phyloP scores from a whole-genome alignment of 2,329 filamentous ascomycete genomes.

The Ophiostoma fasciatum region DNA sequence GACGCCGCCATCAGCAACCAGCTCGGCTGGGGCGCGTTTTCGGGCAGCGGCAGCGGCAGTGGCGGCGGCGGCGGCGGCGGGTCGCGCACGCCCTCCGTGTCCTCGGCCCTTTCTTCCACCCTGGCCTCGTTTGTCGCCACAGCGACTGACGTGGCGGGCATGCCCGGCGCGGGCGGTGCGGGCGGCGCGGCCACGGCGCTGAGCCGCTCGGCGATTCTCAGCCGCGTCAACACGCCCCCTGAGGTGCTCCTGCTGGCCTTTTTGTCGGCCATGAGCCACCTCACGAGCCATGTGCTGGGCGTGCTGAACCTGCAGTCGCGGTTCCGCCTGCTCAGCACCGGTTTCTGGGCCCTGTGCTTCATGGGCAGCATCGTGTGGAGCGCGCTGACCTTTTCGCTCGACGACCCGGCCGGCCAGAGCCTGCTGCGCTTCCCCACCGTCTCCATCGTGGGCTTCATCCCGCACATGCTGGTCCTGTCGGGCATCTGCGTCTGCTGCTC shows the following conservation, averaged over 20 bases:
- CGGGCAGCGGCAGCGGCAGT: too few species aligned
- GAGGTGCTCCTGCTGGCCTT: constrained; percentile 78
- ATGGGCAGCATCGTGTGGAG: constrained; percentile 77
- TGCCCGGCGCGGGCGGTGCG: not conserved
- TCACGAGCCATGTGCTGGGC: constrained; percentile 71
- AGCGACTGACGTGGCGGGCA: constrained; percentile 10
- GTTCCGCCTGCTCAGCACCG: constrained; percentile 74
- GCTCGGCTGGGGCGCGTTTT: constrained; percentile 45
- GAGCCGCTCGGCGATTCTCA: constrained; percentile 53
- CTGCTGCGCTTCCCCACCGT: constrained; percentile 83
- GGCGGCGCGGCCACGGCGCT: constrained; percentile 30
- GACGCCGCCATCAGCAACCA: constrained; percentile 76
- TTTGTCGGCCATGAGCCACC: constrained; percentile 77
- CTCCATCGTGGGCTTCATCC: constrained; percentile 87
- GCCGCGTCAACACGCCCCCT: constrained; percentile 72
- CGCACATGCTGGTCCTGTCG: constrained; percentile 71
- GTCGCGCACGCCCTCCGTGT: constrained; percentile 20
- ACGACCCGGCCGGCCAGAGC: constrained; percentile 46
- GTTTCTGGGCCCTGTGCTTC: constrained; percentile 79
- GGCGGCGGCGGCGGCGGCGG: too few species aligned
- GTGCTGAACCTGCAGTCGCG: constrained; percentile 65
- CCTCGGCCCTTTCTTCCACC: constrained; percentile 26
- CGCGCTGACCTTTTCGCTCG: constrained; percentile 44
- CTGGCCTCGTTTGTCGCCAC: constrained; percentile 12
- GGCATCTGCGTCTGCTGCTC: constrained; percentile 62